Percentiles rank a stretch among this genome's conserved stretches.
phyloP scores from a whole-genome alignment of 83 land plant species.

The Isoetes engelmannii region DNA sequence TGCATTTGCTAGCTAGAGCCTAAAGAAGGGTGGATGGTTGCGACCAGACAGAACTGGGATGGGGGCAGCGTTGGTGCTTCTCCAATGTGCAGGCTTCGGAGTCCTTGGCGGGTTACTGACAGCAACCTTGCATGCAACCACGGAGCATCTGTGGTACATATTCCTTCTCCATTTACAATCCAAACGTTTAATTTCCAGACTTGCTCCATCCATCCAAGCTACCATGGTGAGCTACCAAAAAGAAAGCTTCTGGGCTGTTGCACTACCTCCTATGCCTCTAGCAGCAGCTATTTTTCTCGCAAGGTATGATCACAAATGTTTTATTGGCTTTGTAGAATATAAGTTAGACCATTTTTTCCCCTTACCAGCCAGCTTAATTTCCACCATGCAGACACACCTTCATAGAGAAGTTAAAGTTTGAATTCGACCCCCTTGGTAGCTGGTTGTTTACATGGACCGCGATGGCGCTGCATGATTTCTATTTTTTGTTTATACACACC shows the following conservation, averaged over 20 bases:
- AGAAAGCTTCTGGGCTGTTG: slow-evolving; percentile 33
- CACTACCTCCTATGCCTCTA: slow-evolving; percentile 16
- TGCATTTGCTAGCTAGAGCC: no score
- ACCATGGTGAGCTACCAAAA: slow-evolving; percentile 12
- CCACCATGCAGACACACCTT: no score
- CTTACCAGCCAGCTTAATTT: no score
- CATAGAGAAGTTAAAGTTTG: not conserved
- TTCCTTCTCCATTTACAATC: slow-evolving; percentile 7
- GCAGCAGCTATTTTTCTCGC: not conserved
- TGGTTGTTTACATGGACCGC: slow-evolving; percentile 28
- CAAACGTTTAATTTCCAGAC: slow-evolving; percentile 6
- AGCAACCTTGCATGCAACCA: slow-evolving; percentile 11
- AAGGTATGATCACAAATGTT: not conserved
- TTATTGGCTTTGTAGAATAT: no score
- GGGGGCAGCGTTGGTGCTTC: no score
- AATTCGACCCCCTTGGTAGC: slow-evolving; percentile 17
- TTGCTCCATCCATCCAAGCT: slow-evolving; percentile 21
- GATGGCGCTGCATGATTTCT: slow-evolving; percentile 38
- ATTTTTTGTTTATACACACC: slow-evolving; percentile 36
- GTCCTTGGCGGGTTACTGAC: slow-evolving; percentile 12
- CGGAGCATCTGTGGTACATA: slow-evolving; percentile 23
- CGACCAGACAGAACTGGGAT: no score
- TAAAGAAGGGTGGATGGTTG: no score
- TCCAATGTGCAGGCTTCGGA: slow-evolving; percentile 8
- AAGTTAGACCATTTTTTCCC: no score